phyloP scores from a whole-genome alignment of 345 rosid species.

The Mercurialis annua region DNA sequence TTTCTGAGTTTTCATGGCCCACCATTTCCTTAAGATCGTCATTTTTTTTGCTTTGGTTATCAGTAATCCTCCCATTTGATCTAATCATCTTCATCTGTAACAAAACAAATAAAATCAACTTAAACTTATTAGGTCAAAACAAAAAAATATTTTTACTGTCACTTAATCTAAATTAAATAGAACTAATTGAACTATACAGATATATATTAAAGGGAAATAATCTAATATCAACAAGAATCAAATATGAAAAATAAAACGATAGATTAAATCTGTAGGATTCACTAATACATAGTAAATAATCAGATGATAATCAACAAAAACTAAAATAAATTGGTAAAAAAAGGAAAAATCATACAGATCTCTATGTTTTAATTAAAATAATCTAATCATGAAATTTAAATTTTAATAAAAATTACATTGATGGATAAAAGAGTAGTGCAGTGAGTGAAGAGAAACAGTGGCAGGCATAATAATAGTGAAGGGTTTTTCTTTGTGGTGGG shows the following conservation, averaged over 20 bases:
- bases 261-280: not conserved
- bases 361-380: not conserved
- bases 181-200: not conserved
- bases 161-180: not conserved
- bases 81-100: slow-evolving; percentile 13
- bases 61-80: not conserved
- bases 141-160: too few species aligned
- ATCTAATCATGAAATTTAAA: not conserved
- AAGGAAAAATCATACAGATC: not conserved
- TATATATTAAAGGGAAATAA: not conserved
- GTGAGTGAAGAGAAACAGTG: too few species aligned
- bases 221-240: not conserved
- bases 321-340: not conserved
- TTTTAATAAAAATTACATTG: not conserved
- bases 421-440: not conserved
- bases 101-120: not conserved
- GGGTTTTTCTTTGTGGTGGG: not conserved
- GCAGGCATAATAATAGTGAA: too few species aligned
- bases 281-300: not conserved
- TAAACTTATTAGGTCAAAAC: too few species aligned
- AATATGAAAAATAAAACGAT: not conserved
- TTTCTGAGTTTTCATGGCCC: not conserved
- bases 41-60: not conserved
- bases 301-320: not conserved
- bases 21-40: slow-evolving; percentile 2